These are phyloP conservation scores for Chaetomiaceae sp. DNA, from an alignment of 2,329 filamentous ascomycete genomes.

Conservation along the genomic window DNA sequence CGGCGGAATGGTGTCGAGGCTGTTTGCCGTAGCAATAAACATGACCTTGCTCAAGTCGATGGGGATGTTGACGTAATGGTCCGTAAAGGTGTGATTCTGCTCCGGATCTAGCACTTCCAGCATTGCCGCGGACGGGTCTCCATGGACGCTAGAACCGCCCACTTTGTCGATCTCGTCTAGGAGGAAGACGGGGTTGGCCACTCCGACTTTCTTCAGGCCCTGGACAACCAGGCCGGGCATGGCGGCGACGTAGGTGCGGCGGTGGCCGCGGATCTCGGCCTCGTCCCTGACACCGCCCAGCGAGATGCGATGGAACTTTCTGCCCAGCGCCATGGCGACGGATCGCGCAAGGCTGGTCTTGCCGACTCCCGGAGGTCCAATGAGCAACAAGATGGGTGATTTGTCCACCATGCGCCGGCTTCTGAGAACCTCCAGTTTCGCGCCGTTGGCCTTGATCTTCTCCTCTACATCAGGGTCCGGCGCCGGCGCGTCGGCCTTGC, in stretches of 20 bases:
- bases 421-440: constrained; percentile 71
- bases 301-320: constrained; percentile 96
- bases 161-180: constrained; percentile 99
- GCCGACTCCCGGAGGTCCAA: constrained; percentile 89
- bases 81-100: constrained; percentile 90
- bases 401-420: constrained; percentile 87
- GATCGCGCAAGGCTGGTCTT: constrained; percentile 96
- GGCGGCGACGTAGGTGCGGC: constrained; percentile 95
- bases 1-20: constrained; percentile 88
- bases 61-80: constrained; percentile 94
- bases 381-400: constrained; percentile 88
- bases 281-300: constrained; percentile 94
- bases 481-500: constrained; percentile 21
- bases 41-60: constrained; percentile 94
- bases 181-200: constrained; percentile 90
- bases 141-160: constrained; percentile 83
- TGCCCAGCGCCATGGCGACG: constrained; percentile 82
- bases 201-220: constrained; percentile 90
- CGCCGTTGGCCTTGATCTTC: constrained; percentile 42
- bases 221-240: constrained; percentile 96
- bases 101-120: constrained; percentile 96
- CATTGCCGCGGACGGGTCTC: constrained; percentile 95
- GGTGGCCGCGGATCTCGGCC: constrained; percentile 91
- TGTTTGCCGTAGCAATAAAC: constrained; percentile 97
- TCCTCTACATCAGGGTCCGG: constrained; percentile 28